Percentiles rank a stretch among this genome's conserved stretches.
Conservation (phyloP, 73 alveolate genomes). For the Paramecium tetraurelia region DNA sequence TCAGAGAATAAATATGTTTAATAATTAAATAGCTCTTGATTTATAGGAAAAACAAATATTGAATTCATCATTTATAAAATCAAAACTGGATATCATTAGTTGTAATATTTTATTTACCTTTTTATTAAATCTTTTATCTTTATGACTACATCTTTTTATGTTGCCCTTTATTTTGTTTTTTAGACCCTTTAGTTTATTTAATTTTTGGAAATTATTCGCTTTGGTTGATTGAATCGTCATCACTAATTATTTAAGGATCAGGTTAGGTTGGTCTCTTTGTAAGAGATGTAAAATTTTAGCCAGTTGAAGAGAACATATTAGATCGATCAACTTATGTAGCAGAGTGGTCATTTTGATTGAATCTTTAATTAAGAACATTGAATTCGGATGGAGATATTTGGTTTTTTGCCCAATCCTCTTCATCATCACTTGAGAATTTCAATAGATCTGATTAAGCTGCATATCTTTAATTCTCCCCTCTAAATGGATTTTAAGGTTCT, state of each 20-base stretch:
- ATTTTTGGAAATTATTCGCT: neutral
- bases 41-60: neutral
- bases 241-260: neutral
- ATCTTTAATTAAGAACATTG: neutral
- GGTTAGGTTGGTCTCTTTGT: neutral
- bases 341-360: neutral
- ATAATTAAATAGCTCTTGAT: too few relatives aligned
- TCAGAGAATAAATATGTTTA: too few relatives aligned
- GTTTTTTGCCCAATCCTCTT: neutral
- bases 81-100: neutral
- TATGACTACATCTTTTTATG: neutral
- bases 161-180: neutral
- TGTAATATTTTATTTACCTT: neutral
- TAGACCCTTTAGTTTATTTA: neutral
- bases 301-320: neutral
- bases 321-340: neutral
- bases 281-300: neutral
- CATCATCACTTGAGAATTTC: neutral
- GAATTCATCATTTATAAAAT: neutral
- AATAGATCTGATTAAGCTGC: neutral
- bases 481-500: neutral
- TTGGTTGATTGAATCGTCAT: neutral
- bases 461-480: neutral
- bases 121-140: neutral
- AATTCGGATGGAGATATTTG: neutral